A percentile compares a stretch with the other conserved stretches of the same genome.
These are phyloP conservation scores for Paxillus involutus DNA, from an alignment of 768 basidiomycete species.

Conservation along the genomic window DNA sequence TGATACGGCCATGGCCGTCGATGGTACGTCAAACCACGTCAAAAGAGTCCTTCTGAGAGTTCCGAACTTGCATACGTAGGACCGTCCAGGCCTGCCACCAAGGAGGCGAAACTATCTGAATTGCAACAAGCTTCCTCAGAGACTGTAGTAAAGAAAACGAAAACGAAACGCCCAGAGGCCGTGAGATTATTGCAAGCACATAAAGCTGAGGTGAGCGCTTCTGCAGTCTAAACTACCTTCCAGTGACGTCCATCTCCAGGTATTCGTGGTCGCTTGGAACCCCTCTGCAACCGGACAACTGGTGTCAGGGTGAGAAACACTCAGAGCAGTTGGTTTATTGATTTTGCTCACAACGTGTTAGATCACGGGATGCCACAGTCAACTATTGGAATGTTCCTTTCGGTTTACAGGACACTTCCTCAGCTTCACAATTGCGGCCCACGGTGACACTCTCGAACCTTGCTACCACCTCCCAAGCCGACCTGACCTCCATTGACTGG, in stretches of 20 bases:
- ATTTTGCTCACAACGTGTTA: slow-evolving; percentile 23
- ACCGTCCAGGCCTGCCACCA: slow-evolving; percentile 7
- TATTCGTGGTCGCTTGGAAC: slow-evolving; percentile 82
- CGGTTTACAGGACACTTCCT: slow-evolving; percentile 23
- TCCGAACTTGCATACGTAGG: slow-evolving; percentile 13
- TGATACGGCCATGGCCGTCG: slow-evolving; percentile 37
- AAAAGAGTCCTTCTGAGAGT: slow-evolving; percentile 26
- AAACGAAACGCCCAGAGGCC: slow-evolving; percentile 39
- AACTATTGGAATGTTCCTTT: slow-evolving; percentile 70
- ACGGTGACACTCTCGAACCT: slow-evolving; percentile 49
- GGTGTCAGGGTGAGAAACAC: slow-evolving; percentile 64
- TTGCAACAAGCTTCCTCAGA: slow-evolving; percentile 20
- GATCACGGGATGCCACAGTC: slow-evolving; percentile 76
- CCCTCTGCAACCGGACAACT: slow-evolving; percentile 58
- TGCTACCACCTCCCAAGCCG: slow-evolving; percentile 46
- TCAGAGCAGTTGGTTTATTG: background rate
- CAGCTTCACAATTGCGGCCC: slow-evolving; percentile 29
- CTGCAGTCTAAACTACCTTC: slow-evolving; percentile 14
- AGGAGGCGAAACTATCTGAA: slow-evolving; percentile 21
- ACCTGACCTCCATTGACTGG: slow-evolving; percentile 80
- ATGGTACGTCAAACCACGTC: slow-evolving; percentile 31
- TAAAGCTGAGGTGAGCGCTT: slow-evolving; percentile 49
- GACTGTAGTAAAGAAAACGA: slow-evolving; percentile 31
- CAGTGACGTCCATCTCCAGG: slow-evolving; percentile 41
- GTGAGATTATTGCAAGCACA: slow-evolving; percentile 55